Evolutionary conservation across 768 basidiomycete species (phyloP).

Genomic region (Lactarius indigo): DNA sequence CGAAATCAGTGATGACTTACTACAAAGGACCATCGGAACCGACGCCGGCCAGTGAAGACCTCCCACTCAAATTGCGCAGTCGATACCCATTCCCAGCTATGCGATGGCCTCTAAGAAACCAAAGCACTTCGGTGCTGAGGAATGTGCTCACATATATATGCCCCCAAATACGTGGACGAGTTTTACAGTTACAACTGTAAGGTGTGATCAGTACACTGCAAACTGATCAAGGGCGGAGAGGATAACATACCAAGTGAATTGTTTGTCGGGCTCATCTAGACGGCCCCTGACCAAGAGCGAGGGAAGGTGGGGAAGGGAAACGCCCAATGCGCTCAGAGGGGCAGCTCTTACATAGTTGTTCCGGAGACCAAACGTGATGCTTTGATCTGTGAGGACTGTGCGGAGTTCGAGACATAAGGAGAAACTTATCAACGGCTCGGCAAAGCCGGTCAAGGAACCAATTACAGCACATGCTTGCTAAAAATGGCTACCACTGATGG

Average conservation of each 20-base stretch:
- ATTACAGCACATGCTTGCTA: not conserved
- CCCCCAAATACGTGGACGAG: conserved; percentile 15
- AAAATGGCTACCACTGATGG: not conserved
- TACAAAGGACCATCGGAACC: conserved; percentile 12
- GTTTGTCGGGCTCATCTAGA: not conserved
- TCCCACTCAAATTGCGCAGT: conserved; percentile 11
- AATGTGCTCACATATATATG: conserved; percentile 7
- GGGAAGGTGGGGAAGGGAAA: not conserved
- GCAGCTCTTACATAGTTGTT: not conserved
- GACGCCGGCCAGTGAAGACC: conserved; percentile 8
- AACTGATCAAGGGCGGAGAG: not conserved
- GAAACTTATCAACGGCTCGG: not conserved
- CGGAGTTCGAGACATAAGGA: not conserved
- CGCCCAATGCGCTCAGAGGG: not conserved
- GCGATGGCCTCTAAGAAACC: not conserved
- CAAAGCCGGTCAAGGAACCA: not conserved
- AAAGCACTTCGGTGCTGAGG: not conserved
- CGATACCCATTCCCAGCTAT: conserved; percentile 11
- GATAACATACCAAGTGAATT: not conserved
- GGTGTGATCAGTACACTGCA: not conserved
- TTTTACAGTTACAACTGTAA: conserved; percentile 12
- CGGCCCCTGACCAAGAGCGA: not conserved
- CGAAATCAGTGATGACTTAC: not conserved
- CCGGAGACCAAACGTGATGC: not conserved
- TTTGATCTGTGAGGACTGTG: not conserved